phyloP scores from a whole-genome alignment of 345 rosid genomes.

The Syzygium jambos region DNA sequence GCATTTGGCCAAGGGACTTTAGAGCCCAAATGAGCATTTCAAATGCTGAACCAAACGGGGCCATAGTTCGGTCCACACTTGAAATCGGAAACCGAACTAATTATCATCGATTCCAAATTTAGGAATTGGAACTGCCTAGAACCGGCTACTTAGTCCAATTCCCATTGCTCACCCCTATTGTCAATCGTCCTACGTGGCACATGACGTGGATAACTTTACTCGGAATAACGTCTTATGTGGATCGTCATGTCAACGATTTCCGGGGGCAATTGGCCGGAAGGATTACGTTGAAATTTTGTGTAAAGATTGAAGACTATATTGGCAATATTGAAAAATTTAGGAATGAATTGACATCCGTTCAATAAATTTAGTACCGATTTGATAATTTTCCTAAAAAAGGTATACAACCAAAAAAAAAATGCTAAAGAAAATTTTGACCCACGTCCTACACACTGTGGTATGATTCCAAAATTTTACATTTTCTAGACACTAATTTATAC shows the following conservation, averaged over 20 bases:
- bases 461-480: not conserved
- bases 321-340: not conserved
- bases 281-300: not conserved
- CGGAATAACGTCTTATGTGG: rapidly evolving
- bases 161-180: too few relatives aligned
- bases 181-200: rapidly evolving
- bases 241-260: not conserved
- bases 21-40: too few relatives aligned
- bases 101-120: not conserved
- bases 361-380: not conserved
- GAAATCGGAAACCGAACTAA: too few relatives aligned
- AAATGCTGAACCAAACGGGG: too few relatives aligned
- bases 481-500: not conserved
- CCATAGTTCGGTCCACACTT: too few relatives aligned
- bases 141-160: not conserved
- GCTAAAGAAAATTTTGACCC: not conserved
- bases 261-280: rapidly evolving
- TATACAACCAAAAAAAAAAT: not conserved
- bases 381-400: not conserved
- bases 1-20: too few relatives aligned
- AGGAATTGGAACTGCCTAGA: not conserved
- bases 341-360: not conserved
- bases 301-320: not conserved
- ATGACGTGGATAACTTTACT: not conserved
- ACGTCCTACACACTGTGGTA: not conserved